Base-by-base conservation (phyloP, 495 filamentous ascomycete species). In the Sordaria brevicollis region DNA sequence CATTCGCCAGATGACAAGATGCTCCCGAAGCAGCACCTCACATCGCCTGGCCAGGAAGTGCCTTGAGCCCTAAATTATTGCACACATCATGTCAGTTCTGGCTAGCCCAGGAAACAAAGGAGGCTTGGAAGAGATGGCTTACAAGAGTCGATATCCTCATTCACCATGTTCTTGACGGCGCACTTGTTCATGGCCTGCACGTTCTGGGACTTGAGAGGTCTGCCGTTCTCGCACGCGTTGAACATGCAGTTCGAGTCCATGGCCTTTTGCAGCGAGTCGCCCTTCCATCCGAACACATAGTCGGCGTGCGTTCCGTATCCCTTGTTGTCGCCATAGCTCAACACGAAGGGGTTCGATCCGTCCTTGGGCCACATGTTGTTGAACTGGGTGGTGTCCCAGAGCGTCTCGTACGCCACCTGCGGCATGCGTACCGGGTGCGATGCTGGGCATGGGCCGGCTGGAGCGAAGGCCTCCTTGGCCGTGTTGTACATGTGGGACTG, bases 401-500 rank as follows among this genome's bases (percentile, higher is more conserved):
- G 80, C 6, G 83, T 83, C 72, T 86, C 84, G 77, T 83, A 85
- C 8, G 82, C 82, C 4, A 86, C 71, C 73, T 86, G 84, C 9
- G 83, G 80, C 71, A 84, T 73, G 70, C 80, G 78, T 7, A 82
- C 78, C 6, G 84, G 84, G 76, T 86, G 84, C n/a, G 82, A 82
- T 1, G 81, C 74, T 37, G 85, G 85, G 80, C 85, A 86, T 6
- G 82, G 67, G 2, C 81, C 81, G 8, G 78, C 78, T 49, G 78
- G 75, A 35, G 71, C 69, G 75, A 85, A 85, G 29, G 80, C 80
- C 34, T 82, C 80, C 67, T 68, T 74, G 37, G 78, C 78, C 5
- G 82, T 83, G 74, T 79, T 80, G 76, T 77, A 83, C 82, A 83
- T 83, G 79, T 88, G 86, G 15, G 83, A 82, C 62, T 83, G 81